Conservation (phyloP, 2,329 filamentous ascomycete species). For the Colletotrichum sp. region DNA sequence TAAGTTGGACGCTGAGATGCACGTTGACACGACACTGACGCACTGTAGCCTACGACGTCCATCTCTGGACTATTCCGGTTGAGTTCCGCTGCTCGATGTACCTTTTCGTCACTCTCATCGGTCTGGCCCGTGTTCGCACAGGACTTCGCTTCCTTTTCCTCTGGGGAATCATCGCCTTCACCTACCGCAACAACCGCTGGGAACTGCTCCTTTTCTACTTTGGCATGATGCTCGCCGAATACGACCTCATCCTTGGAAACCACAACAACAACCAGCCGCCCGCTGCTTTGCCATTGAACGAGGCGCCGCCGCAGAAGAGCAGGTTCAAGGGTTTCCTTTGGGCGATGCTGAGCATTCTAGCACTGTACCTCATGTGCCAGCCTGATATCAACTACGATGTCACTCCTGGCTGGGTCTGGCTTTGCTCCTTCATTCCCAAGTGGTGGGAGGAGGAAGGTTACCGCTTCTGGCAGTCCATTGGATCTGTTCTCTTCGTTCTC, state of each 20-base stretch:
- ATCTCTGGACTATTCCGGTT: slow-evolving; percentile 68
- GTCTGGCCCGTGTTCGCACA: slow-evolving; percentile 50
- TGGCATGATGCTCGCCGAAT: slow-evolving; percentile 61
- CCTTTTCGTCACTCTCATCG: slow-evolving; percentile 59
- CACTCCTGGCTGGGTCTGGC: slow-evolving; percentile 57
- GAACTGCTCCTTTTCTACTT: slow-evolving; percentile 54
- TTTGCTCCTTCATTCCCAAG: slow-evolving; percentile 52
- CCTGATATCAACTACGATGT: slow-evolving; percentile 44
- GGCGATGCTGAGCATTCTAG: slow-evolving; percentile 48
- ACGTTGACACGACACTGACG: slow-evolving; percentile 22
- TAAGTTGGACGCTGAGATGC: slow-evolving; percentile 26
- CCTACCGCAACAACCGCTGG: slow-evolving; percentile 55
- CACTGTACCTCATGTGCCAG: slow-evolving; percentile 58
- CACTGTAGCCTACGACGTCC: slow-evolving; percentile 53
- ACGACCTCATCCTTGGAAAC: slow-evolving; percentile 54
- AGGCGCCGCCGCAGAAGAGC: slow-evolving; percentile 19
- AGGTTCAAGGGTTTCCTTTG: slow-evolving; percentile 29
- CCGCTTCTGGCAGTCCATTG: slow-evolving; percentile 62
- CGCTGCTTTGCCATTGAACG: slow-evolving; percentile 26
- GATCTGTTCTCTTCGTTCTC: slow-evolving; percentile 57
- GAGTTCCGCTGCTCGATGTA: slow-evolving; percentile 65
- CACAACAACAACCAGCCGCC: slow-evolving; percentile 36
- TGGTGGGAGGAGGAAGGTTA: slow-evolving; percentile 55
- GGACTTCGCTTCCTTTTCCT: slow-evolving; percentile 49
- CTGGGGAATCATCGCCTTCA: slow-evolving; percentile 44